Evolutionary conservation across 2,329 filamentous ascomycete species (phyloP).

Genomic region (Penicillium italicum): DNA sequence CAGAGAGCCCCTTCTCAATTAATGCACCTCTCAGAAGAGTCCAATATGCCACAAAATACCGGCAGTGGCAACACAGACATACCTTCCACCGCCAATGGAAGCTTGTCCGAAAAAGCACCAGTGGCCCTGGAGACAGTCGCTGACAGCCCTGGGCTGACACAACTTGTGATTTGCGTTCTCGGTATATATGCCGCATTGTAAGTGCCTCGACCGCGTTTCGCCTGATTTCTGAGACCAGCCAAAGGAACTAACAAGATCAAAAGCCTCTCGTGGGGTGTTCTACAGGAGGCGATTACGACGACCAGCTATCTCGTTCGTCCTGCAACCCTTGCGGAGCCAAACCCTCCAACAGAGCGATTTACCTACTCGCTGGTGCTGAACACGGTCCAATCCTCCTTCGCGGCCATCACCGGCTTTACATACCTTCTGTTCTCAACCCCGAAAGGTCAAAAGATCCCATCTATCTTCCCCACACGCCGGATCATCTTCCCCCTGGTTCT

Average conservation of each 20-base stretch:
- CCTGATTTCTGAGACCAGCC: background rate
- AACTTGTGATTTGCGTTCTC: slow-evolving; percentile 80
- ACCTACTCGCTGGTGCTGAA: slow-evolving; percentile 93
- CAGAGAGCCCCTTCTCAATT: slow-evolving; percentile 65
- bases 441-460: slow-evolving; percentile 42
- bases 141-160: slow-evolving; percentile 59
- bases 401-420: slow-evolving; percentile 72
- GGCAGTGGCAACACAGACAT: slow-evolving; percentile 31
- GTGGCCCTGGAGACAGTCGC: slow-evolving; percentile 28
- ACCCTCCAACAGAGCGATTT: slow-evolving; percentile 64
- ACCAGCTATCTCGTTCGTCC: slow-evolving; percentile 69
- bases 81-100: slow-evolving; percentile 17
- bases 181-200: slow-evolving; percentile 98
- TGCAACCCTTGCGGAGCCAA: slow-evolving; percentile 43
- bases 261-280: slow-evolving; percentile 89
- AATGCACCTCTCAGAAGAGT: slow-evolving; percentile 43
- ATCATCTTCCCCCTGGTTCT: slow-evolving; percentile 78
- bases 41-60: slow-evolving; percentile 26
- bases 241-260: slow-evolving; percentile 3
- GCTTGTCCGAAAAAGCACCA: slow-evolving; percentile 16
- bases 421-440: slow-evolving; percentile 71
- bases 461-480: slow-evolving; percentile 69
- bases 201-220: slow-evolving; percentile 9
- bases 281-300: slow-evolving; percentile 96
- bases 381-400: slow-evolving; percentile 89